These are phyloP conservation scores for Sphenostylis stenocarpa DNA, from an alignment of 306 rosid genomes.

Conservation along the genomic window DNA sequence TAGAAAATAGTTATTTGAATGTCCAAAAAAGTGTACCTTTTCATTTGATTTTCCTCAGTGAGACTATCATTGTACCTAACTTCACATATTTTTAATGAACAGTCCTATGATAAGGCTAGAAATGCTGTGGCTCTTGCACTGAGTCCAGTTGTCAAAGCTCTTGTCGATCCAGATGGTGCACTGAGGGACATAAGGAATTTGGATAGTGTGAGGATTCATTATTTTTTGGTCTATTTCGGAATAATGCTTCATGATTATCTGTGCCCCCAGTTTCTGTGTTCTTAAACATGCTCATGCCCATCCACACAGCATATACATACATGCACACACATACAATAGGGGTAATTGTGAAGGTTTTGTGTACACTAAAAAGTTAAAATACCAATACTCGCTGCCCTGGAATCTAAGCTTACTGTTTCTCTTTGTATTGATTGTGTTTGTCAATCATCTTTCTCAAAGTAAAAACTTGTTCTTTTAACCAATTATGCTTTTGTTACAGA, in stretches of 20 bases:
- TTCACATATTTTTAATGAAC: constrained; percentile 34
- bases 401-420: background rate
- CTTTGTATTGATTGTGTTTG: background rate
- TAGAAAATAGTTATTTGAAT: background rate
- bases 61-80: constrained; percentile 10
- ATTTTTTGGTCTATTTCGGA: constrained; percentile 19
- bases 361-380: background rate
- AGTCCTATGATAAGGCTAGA: constrained; percentile 98
- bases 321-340: background rate
- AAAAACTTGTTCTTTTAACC: constrained; percentile 23
- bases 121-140: constrained; percentile 94
- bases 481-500: constrained; percentile 49
- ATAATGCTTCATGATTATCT: constrained; percentile 8
- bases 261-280: background rate
- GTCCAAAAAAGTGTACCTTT: background rate
- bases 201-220: constrained; percentile 64
- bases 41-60: background rate
- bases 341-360: constrained; percentile 6
- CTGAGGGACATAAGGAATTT: constrained; percentile 82
- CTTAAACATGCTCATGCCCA: background rate
- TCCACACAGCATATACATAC: background rate
- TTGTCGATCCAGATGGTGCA: constrained; percentile 95
- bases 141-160: constrained; percentile 98
- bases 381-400: background rate
- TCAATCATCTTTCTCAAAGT: background rate